These are phyloP conservation scores for Panicum virgatum DNA, from an alignment of 202 grass and related monocot genomes.

Conservation along the genomic window DNA sequence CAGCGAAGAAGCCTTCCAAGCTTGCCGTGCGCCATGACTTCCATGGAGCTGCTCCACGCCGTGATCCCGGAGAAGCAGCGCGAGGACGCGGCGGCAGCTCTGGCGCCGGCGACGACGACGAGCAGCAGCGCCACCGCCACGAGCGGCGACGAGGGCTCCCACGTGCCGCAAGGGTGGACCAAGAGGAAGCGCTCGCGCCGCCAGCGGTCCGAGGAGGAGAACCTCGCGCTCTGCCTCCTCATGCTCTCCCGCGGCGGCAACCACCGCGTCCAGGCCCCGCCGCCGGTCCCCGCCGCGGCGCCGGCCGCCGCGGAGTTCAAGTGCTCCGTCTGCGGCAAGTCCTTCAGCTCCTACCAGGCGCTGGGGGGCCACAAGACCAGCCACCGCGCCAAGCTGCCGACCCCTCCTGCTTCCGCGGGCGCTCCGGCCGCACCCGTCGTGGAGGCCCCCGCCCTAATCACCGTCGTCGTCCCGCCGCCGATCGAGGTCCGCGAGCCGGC, in stretches of 20 bases:
- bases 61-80: constrained; percentile 22
- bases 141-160: constrained; percentile 53
- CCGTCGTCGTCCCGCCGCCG: background rate
- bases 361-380: constrained; percentile 96
- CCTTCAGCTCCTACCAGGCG: constrained; percentile 84
- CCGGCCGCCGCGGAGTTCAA: constrained; percentile 48
- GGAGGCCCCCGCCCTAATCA: background rate
- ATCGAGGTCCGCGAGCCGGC: constrained; percentile 52
- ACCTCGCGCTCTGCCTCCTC: constrained; percentile 89
- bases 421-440: background rate
- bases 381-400: constrained; percentile 57
- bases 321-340: constrained; percentile 87
- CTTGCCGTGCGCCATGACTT: constrained; percentile 17
- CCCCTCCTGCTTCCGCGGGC: background rate
- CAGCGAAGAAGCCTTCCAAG: background rate
- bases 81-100: background rate
- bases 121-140: constrained; percentile 48
- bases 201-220: constrained; percentile 80
- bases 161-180: constrained; percentile 70
- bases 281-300: background rate
- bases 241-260: constrained; percentile 75
- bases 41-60: constrained; percentile 69
- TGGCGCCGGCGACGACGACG: background rate
- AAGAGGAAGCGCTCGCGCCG: constrained; percentile 87
- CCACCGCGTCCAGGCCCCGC: constrained; percentile 32